A percentile compares a stretch with the other conserved stretches of the same genome.
These are phyloP conservation scores for Teratosphaeriaceae sp. DNA, from an alignment of 2,329 filamentous ascomycete species.

Conservation along the genomic window DNA sequence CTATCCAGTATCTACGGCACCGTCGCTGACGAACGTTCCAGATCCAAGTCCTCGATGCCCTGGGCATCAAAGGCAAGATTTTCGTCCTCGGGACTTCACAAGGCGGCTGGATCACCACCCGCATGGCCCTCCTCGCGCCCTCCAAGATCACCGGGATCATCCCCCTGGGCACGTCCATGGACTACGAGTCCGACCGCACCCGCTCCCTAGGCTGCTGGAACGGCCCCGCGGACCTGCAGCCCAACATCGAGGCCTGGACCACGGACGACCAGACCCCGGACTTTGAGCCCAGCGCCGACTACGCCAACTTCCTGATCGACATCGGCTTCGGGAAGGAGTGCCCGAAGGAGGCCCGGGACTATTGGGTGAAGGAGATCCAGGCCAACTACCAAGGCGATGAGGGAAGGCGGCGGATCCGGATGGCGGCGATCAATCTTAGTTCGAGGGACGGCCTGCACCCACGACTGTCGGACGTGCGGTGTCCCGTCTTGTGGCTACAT, in stretches of 20 bases:
- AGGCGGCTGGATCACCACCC: constrained; percentile 46
- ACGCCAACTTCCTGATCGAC: constrained; percentile 40
- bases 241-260: constrained; percentile 36
- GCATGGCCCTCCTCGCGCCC: constrained; percentile 48
- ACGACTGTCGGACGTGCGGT: constrained; percentile 41
- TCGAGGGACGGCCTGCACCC: constrained; percentile 44
- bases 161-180: constrained; percentile 47
- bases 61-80: constrained; percentile 36
- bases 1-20: no score
- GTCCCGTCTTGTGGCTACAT: constrained; percentile 48
- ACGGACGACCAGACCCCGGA: constrained; percentile 32
- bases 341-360: constrained; percentile 31
- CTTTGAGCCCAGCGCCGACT: constrained; percentile 38
- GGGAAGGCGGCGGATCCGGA: constrained; percentile 40
- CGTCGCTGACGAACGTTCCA: no score
- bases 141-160: constrained; percentile 45
- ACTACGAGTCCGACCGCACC: constrained; percentile 41
- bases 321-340: constrained; percentile 42
- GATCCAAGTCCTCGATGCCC: constrained; percentile 33
- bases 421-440: constrained; percentile 44
- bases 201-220: constrained; percentile 46
- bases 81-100: constrained; percentile 48
- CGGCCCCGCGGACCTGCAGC: constrained; percentile 27
- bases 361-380: constrained; percentile 41
- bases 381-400: constrained; percentile 44